Percentiles rank a stretch among this genome's conserved stretches.
Conservation (phyloP, 1,284 basidiomycete genomes). For the Naganishia albida region DNA sequence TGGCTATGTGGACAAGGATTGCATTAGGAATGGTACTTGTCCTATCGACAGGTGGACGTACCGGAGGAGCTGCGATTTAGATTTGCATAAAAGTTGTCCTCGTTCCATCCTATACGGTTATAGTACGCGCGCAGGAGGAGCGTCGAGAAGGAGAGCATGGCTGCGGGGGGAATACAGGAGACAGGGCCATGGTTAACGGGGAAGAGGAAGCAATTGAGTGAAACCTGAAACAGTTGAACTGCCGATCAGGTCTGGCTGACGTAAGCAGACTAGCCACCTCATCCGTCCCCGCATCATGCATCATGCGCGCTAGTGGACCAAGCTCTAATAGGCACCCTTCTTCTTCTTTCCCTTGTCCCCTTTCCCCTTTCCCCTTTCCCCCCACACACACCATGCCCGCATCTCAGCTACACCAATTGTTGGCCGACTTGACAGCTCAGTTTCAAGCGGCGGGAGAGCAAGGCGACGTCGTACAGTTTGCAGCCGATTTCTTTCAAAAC, state of each 20-base stretch:
- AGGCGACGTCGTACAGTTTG: conserved; percentile 28
- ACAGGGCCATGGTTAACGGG: no score
- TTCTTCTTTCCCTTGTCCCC: background rate
- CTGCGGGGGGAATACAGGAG: no score
- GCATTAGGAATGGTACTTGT: no score
- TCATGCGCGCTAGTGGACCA: no score
- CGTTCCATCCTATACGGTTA: conserved; percentile 89
- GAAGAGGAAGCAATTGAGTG: no score
- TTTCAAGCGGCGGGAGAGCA: conserved; percentile 20
- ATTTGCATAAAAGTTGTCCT: conserved; percentile 90
- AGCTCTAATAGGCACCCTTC: background rate
- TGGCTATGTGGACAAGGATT: conserved; percentile 35
- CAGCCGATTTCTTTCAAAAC: conserved; percentile 86
- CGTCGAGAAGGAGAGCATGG: conserved; percentile 64
- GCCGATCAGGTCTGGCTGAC: background rate
- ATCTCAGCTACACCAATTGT: conserved; percentile 16
- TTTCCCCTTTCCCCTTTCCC: no score
- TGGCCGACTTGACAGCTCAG: conserved; percentile 29
- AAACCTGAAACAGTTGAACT: no score
- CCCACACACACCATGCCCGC: conserved; percentile 21
- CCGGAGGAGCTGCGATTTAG: conserved; percentile 84
- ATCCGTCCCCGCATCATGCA: no score
- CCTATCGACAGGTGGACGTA: conserved; percentile 51
- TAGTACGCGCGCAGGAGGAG: conserved; percentile 89
- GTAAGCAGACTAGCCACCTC: background rate